phyloP scores from a whole-genome alignment of 179 eudicot species.

The Silene noctiflora region DNA sequence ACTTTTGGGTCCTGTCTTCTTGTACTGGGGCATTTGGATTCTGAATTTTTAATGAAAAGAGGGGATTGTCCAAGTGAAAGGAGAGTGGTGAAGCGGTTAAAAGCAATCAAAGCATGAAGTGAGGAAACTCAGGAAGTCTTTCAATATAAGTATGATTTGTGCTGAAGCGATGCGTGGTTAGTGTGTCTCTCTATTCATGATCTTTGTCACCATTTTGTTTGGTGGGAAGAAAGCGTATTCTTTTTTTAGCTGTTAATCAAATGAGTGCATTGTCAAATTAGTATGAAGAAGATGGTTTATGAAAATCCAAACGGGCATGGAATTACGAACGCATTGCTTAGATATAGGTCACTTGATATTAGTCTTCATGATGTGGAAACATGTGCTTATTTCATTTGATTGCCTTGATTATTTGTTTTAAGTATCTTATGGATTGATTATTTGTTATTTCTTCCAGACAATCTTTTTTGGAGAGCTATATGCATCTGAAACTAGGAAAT shows the following conservation, averaged over 20 bases:
- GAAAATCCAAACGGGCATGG: too few species aligned
- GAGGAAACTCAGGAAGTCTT: too few species aligned
- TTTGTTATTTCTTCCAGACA: constrained; percentile 50
- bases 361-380: neutral
- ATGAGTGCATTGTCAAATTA: neutral
- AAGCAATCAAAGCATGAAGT: too few species aligned
- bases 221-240: neutral
- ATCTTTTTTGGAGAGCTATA: constrained; percentile 73
- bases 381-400: neutral
- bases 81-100: too few species aligned
- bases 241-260: neutral
- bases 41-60: too few species aligned
- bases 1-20: too few species aligned
- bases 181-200: neutral
- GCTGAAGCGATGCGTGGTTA: too few species aligned
- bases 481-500: constrained; percentile 71
- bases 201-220: neutral
- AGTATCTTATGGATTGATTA: constrained; percentile 14
- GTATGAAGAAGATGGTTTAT: too few species aligned
- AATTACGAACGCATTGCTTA: neutral
- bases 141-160: too few species aligned
- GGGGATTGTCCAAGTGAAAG: too few species aligned
- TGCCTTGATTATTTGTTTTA: neutral
- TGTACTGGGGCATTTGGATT: too few species aligned
- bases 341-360: constrained; percentile 3